These are phyloP conservation scores for Fusarium sp. DNA, from an alignment of 2,329 filamentous ascomycete genomes.

Conservation along the genomic window DNA sequence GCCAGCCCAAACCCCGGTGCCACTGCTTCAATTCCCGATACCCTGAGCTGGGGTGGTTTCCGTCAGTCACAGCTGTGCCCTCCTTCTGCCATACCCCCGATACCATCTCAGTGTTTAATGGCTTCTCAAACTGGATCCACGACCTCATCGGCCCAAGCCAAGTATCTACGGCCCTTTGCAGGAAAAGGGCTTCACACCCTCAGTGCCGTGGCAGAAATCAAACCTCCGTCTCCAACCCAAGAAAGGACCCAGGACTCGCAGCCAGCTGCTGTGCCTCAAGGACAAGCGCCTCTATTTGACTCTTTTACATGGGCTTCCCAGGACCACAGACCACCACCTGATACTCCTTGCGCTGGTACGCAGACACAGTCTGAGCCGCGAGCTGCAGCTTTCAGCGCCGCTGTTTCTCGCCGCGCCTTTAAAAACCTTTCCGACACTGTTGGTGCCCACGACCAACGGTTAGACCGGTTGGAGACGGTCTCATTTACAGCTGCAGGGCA, in stretches of 20 bases:
- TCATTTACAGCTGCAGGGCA: slow-evolving; percentile 75
- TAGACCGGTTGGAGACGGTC: slow-evolving; percentile 75
- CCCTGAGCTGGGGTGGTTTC: slow-evolving; percentile 62
- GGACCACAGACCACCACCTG: slow-evolving; percentile 29
- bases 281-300: slow-evolving; percentile 32
- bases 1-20: slow-evolving; percentile 37
- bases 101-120: slow-evolving; percentile 62
- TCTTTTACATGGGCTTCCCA: slow-evolving; percentile 44
- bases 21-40: slow-evolving; percentile 62
- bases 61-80: slow-evolving; percentile 54
- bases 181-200: slow-evolving; percentile 67
- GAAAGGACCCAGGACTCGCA: slow-evolving; percentile 43
- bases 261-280: slow-evolving; percentile 23
- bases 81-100: slow-evolving; percentile 55
- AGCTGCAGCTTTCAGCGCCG: slow-evolving; percentile 31
- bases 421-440: slow-evolving; percentile 64
- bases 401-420: slow-evolving; percentile 53
- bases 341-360: slow-evolving; percentile 34
- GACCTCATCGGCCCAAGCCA: slow-evolving; percentile 61
- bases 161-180: slow-evolving; percentile 65
- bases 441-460: slow-evolving; percentile 69
- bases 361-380: slow-evolving; percentile 48
- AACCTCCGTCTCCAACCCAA: slow-evolving; percentile 48
- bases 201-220: slow-evolving; percentile 49
- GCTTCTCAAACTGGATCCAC: slow-evolving; percentile 65